Conservation (phyloP, 108 stramenopile genomes). For the Cyclotella cryptica region DNA sequence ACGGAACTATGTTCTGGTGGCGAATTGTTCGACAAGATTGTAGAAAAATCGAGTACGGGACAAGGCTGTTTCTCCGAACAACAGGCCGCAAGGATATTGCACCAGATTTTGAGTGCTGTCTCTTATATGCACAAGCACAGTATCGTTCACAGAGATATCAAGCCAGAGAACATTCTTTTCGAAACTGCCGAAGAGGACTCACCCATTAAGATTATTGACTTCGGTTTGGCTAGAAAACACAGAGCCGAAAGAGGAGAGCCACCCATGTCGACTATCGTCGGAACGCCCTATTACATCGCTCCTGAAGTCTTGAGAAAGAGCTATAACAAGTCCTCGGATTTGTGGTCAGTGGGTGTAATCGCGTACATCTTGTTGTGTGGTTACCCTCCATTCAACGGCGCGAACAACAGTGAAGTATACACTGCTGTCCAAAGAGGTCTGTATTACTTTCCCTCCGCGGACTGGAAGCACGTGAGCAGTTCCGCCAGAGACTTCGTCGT, state of each 20-base stretch:
- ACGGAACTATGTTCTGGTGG: conserved; percentile 91
- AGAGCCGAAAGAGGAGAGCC: conserved; percentile 13
- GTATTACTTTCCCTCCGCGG: background rate
- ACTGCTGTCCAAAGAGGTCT: conserved; percentile 54
- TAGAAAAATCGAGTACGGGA: conserved; percentile 61
- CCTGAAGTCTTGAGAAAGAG: conserved; percentile 61
- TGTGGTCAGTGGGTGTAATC: conserved; percentile 84
- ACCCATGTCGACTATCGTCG: conserved; percentile 54
- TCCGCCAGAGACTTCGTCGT: background rate
- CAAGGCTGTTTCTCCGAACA: conserved; percentile 57
- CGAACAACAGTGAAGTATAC: conserved; percentile 37
- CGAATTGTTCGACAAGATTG: conserved; percentile 94
- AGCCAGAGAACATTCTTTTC: conserved; percentile 89
- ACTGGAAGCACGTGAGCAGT: conserved; percentile 5
- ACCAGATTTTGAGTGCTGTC: conserved; percentile 68
- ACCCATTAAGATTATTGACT: conserved; percentile 77
- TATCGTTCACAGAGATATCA: conserved; percentile 72
- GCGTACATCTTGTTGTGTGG: conserved; percentile 83
- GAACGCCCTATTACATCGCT: conserved; percentile 72
- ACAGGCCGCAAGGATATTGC: conserved; percentile 57
- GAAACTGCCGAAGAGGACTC: conserved; percentile 47
- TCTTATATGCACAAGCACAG: conserved; percentile 72
- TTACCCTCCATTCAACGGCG: conserved; percentile 82
- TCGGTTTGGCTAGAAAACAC: conserved; percentile 63
- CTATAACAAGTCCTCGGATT: conserved; percentile 63